These are phyloP conservation scores for Trichosporon sp. DNA, from an alignment of 1,284 basidiomycete genomes.

Conservation along the genomic window DNA sequence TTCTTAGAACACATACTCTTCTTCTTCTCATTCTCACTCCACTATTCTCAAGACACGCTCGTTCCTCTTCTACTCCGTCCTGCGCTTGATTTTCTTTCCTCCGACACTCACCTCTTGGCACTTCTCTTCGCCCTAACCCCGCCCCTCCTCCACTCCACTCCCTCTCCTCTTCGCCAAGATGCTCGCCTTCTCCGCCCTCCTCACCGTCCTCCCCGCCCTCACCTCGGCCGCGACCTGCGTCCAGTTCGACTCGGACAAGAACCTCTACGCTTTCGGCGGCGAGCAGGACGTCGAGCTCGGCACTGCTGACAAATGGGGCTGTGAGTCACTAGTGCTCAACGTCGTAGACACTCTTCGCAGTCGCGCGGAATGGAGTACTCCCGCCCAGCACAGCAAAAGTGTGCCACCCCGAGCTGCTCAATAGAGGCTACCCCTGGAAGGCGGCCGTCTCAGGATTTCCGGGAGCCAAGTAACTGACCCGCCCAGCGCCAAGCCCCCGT, in stretches of 20 bases:
- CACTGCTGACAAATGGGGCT: constrained; percentile 31
- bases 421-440: background rate
- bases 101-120: background rate
- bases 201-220: constrained; percentile 25
- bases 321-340: too few species aligned
- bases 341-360: too few species aligned
- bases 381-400: background rate
- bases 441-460: background rate
- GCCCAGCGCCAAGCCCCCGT: constrained; percentile 31
- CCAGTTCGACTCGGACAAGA: constrained; percentile 43
- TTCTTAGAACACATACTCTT: too few species aligned
- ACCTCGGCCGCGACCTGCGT: constrained; percentile 41
- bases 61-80: background rate
- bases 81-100: background rate
- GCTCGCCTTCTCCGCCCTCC: constrained; percentile 22
- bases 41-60: background rate
- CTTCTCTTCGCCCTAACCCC: background rate
- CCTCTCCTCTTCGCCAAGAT: background rate
- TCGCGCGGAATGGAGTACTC: background rate
- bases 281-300: constrained; percentile 45
- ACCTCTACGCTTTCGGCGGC: constrained; percentile 49
- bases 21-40: background rate
- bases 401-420: background rate
- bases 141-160: background rate
- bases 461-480: background rate